Conservation (phyloP, 78 protist genomes). For the slime mould (Dictyostelium discoideum) region DNA sequence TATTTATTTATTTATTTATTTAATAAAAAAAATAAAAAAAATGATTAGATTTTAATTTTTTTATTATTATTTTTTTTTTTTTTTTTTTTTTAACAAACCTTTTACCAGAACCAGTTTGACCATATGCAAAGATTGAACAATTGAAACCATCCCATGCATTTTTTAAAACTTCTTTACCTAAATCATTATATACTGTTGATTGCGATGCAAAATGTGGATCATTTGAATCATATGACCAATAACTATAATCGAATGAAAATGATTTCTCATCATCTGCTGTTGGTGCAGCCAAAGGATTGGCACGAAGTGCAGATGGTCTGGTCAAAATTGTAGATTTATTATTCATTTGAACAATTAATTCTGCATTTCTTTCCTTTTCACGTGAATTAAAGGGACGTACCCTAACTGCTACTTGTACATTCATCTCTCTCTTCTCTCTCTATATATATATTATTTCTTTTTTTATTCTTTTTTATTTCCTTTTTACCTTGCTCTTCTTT, state of each 20-base stretch:
- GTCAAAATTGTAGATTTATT: constrained; percentile 31
- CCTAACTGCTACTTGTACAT: constrained; percentile 74
- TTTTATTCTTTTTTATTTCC: background rate
- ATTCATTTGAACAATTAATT: constrained; percentile 67
- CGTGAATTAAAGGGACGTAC: constrained; percentile 81
- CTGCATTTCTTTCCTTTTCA: constrained; percentile 78
- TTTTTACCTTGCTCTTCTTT: too few relatives aligned
- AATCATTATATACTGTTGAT: constrained; percentile 62
- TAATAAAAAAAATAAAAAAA: too few relatives aligned
- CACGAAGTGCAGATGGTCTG: constrained; percentile 54
- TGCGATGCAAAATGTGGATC: constrained; percentile 80
- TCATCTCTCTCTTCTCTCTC: background rate
- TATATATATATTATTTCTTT: too few relatives aligned
- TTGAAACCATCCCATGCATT: constrained; percentile 87
- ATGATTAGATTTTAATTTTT: too few relatives aligned
- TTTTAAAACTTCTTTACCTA: constrained; percentile 66
- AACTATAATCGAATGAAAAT: constrained; percentile 75
- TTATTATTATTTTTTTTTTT: background rate
- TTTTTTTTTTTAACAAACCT: background rate
- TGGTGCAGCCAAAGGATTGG: constrained; percentile 60
- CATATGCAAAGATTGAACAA: constrained; percentile 84
- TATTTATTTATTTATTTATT: too few relatives aligned
- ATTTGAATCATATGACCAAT: constrained; percentile 67
- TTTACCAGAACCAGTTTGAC: constrained; percentile 88
- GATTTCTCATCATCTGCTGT: constrained; percentile 73